Conservation (phyloP, 768 basidiomycete genomes). For the Gymnopilus junonius region DNA sequence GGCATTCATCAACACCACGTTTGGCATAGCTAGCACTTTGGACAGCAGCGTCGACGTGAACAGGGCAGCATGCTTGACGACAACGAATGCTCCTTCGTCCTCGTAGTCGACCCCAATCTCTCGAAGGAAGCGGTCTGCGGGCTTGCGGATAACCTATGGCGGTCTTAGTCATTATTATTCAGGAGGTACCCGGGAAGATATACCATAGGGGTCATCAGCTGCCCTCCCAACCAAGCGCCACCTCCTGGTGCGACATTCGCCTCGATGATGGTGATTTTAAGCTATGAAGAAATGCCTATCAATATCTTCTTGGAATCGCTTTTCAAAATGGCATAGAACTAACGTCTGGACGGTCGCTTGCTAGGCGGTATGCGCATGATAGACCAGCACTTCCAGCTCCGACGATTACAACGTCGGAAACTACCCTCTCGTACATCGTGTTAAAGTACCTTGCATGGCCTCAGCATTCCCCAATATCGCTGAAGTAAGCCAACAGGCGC, state of each 20-base stretch:
- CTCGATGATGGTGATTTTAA: slow-evolving; percentile 66
- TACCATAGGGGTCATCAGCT: slow-evolving; percentile 82
- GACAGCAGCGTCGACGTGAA: slow-evolving; percentile 81
- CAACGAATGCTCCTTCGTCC: slow-evolving; percentile 77
- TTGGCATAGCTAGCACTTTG: slow-evolving; percentile 69
- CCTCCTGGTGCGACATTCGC: slow-evolving; percentile 82
- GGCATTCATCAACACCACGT: slow-evolving; percentile 77
- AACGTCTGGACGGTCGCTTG: slow-evolving; percentile 67
- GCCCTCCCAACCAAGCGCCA: slow-evolving; percentile 80
- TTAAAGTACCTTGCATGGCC: slow-evolving; percentile 61
- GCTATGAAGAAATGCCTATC: slow-evolving; percentile 22
- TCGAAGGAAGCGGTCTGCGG: slow-evolving; percentile 70
- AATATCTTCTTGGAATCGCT: not conserved
- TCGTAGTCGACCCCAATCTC: slow-evolving; percentile 76
- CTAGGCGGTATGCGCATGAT: slow-evolving; percentile 76
- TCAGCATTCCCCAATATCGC: not conserved
- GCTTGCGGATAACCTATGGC: slow-evolving; percentile 73
- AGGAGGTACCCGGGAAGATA: not conserved
- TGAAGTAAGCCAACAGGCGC: not conserved
- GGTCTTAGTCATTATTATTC: not conserved
- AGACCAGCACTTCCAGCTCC: slow-evolving; percentile 75
- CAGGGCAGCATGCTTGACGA: slow-evolving; percentile 82
- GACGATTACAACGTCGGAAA: slow-evolving; percentile 79
- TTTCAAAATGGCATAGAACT: slow-evolving; percentile 12
- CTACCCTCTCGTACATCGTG: slow-evolving; percentile 72